Evolutionary conservation across 192 early-diverging fungal genomes (phyloP).

Genomic region (Phlyctochytrium bullatum): DNA sequence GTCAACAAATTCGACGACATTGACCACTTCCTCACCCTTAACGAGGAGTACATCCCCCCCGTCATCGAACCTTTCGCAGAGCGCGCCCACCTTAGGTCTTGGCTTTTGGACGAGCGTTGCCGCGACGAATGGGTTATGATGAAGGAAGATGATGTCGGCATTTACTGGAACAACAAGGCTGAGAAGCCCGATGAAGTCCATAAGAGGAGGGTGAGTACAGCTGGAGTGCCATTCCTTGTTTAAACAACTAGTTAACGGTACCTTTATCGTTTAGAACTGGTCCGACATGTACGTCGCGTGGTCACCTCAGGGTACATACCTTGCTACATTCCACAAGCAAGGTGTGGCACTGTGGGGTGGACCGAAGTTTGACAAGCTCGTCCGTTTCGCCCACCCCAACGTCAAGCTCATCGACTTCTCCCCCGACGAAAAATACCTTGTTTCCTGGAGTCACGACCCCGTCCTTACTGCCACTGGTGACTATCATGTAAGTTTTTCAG

Average conservation of each 20-base stretch:
- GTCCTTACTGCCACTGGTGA: constrained; percentile 69
- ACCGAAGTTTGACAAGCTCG: constrained; percentile 83
- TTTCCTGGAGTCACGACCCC: constrained; percentile 87
- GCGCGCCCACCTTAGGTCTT: constrained; percentile 86
- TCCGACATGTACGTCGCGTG: constrained; percentile 91
- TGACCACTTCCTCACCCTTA: constrained; percentile 71
- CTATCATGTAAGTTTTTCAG: constrained; percentile 48
- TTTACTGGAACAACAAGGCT: constrained; percentile 89
- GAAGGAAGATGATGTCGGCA: constrained; percentile 75
- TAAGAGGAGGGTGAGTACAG: constrained; percentile 44
- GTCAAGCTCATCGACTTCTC: constrained; percentile 91
- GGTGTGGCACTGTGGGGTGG: constrained; percentile 98
- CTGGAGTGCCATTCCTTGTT: constrained; percentile 2
- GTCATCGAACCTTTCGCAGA: constrained; percentile 60
- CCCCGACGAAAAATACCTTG: constrained; percentile 90
- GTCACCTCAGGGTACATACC: constrained; percentile 92
- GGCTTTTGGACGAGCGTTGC: constrained; percentile 78
- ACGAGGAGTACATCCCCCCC: constrained; percentile 76
- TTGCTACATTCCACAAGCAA: constrained; percentile 90
- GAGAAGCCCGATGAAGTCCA: constrained; percentile 78
- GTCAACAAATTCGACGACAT: constrained; percentile 93
- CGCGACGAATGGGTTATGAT: constrained; percentile 93
- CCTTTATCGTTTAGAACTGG: constrained; percentile 68
- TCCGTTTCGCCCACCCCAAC: constrained; percentile 86
- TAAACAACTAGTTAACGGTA: constrained; percentile 13